phyloP scores from a whole-genome alignment of 2,329 filamentous ascomycete species.

The Phaeosphaeria sp. region DNA sequence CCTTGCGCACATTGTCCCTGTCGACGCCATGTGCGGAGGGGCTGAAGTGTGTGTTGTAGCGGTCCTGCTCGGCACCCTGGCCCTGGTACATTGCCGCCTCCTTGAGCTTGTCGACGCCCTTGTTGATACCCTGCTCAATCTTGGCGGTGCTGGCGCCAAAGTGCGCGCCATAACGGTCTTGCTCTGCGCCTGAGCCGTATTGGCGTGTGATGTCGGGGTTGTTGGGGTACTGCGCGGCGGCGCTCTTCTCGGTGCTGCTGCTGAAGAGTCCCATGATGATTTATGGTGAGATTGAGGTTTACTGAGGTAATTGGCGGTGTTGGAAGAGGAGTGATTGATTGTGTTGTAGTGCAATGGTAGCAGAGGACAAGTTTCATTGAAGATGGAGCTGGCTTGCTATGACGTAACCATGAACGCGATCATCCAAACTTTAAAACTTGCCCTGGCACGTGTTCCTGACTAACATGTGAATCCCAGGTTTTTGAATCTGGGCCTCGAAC shows the following conservation, averaged over 20 bases:
- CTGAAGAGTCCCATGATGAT: conserved; percentile 36
- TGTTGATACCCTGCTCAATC: conserved; percentile 27
- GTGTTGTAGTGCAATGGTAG: neutral
- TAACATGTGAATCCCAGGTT: neutral
- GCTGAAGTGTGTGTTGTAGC: conserved; percentile 33
- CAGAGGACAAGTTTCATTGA: neutral
- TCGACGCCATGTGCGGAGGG: conserved; percentile 26
- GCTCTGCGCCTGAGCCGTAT: conserved; percentile 40
- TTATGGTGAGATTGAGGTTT: neutral
- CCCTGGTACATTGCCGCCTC: conserved; percentile 19
- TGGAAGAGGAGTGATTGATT: neutral
- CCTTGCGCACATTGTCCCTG: conserved; percentile 31
- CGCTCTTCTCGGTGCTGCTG: conserved; percentile 30
- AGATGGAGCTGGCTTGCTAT: neutral
- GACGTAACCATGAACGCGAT: conserved; percentile 2
- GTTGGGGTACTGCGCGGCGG: conserved; percentile 20
- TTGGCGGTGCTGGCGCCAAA: conserved; percentile 30
- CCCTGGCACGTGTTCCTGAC: neutral
- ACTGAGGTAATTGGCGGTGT: neutral
- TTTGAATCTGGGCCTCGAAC: neutral
- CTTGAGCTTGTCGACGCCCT: conserved; percentile 26
- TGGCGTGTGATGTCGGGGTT: conserved; percentile 33
- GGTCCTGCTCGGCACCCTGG: conserved; percentile 33
- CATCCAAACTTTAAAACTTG: neutral
- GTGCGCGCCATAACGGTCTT: conserved; percentile 40